Evolutionary conservation across 2,329 filamentous ascomycete genomes (phyloP), one percentile per base, ranked within the genome.

Genomic region (Grosmannia clavigera): DNA sequence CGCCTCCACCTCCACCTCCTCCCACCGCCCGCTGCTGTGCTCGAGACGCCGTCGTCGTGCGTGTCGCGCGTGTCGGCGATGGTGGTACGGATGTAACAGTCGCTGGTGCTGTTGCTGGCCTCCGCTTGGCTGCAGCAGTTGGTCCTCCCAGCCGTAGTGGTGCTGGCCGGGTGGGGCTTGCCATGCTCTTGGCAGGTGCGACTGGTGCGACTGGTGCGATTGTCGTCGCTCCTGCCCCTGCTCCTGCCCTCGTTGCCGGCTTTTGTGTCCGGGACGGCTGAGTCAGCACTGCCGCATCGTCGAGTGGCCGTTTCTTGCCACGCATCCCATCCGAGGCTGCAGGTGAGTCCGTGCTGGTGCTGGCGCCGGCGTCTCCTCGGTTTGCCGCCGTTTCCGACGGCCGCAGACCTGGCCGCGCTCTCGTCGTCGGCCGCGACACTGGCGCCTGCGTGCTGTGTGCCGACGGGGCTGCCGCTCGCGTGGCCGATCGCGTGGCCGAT

Each of bases 361-460:
- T 31, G 16, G 5, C 16, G 19, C 5, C 10, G 63, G 58, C 60
- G 2, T 62, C 65, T 14, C 70, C 68, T 14, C 70, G 68, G 64
- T 83, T 83, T 3, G 77, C 80, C 0, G 79, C 78, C 1, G 78
- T 74, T 12, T 72, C 71, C 2, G 76, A 79, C 61, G 81, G 77
- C 56, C 76, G 76, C 0, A 85, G 71, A 1, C 60, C 61, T 3
- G n/a, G 57, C 9, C 43, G 35, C 1, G 3, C 50, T 55, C 38
- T 16, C 35, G 10, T 35, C 22, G 52, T 9, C 43, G 43, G n/a
- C n/a, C 43, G 16, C 43, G 43, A n/a, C 38, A 22, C 51, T 1
- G 22, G 38, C 11, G 51, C 16, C 35, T 19, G n/a, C 14, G 33
- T 53, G 46, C 38, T 16, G 38, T 16, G 38, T 10, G 33, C 9